Evolutionary conservation across 768 basidiomycete species (phyloP), one percentile per base, ranked within the genome.

Genomic region (Candolleomyces eurysporus): DNA sequence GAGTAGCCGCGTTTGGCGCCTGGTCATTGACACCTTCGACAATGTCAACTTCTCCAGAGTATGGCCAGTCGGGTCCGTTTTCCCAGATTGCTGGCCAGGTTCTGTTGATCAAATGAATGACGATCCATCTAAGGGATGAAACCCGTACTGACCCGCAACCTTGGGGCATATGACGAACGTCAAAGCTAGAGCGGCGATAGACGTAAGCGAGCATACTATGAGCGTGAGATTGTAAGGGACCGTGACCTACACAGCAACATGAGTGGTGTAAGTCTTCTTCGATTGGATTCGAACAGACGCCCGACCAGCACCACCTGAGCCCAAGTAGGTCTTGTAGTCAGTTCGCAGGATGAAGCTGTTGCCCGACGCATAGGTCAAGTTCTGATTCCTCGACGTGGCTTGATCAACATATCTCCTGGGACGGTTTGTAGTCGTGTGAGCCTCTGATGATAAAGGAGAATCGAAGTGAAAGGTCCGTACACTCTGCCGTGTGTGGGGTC

Each of bases 401-500:
- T 79, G 71, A 57, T 78, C 69, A 52, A 81, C 80, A 62, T 82
- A 81, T 62, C 78, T 79, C 13, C 80, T 82, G 26, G 21, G 48
- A 31, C 30, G 9, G 48, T 36, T 36, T 8, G 16, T 22, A 13
- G 17, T 19, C 48, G 19, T 21, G 43, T 32, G 40, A 42, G 26
- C 21, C 19, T 30, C 13, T 4, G 5, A 39, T 11, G 39, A 32
- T 13, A 46, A n/a, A 50, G 17, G 13, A 26, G 45, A 11, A 52
- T 26, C 58, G 48, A 43, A 62, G 42, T 58, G 36, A 62, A 4
- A 11, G 26, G 1, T 31, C 72, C 78, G 60, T 71, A 79, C 88
- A 90, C 88, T 57, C 87, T 78, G 31, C 88, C 88, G 63, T 87
- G 77, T 7, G 88, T 89, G 4, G 88, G 87, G 66, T 89, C 88